Conservation (phyloP, 1,284 basidiomycete genomes). For the Boletus mariae region DNA sequence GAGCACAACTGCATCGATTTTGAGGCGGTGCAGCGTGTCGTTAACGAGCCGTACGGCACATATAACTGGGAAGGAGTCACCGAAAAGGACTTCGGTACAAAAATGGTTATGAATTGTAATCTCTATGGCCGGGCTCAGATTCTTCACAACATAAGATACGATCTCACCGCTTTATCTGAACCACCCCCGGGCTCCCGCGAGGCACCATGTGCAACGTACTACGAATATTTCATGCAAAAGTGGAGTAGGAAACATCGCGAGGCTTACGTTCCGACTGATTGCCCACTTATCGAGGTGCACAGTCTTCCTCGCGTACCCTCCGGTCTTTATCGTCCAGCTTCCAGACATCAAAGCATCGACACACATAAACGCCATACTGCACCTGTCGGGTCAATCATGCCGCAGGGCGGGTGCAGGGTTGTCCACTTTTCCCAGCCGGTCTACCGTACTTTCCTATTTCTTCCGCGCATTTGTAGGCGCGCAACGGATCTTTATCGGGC, state of each 20-base stretch:
- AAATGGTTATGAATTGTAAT: constrained; percentile 53
- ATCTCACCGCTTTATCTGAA: constrained; percentile 59
- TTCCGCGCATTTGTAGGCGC: constrained; percentile 66
- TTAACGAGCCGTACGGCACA: constrained; percentile 47
- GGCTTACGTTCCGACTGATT: constrained; percentile 46
- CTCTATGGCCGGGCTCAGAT: constrained; percentile 54
- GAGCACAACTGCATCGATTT: constrained; percentile 51
- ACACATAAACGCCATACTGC: constrained; percentile 22
- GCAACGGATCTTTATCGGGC: constrained; percentile 63
- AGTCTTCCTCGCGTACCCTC: constrained; percentile 41
- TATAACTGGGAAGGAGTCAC: constrained; percentile 52
- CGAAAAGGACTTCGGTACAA: constrained; percentile 42
- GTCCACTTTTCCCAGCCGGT: constrained; percentile 46
- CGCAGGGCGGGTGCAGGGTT: constrained; percentile 52
- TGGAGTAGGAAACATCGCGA: constrained; percentile 48
- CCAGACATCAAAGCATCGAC: constrained; percentile 20
- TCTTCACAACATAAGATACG: constrained; percentile 54
- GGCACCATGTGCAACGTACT: constrained; percentile 47
- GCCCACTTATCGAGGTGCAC: constrained; percentile 56
- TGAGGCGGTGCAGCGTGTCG: constrained; percentile 45
- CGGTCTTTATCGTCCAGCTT: constrained; percentile 42
- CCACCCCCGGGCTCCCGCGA: constrained; percentile 51
- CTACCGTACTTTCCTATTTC: constrained; percentile 47
- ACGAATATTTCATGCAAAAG: constrained; percentile 54
- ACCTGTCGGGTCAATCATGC: constrained; percentile 43